Conservation (phyloP, 2,329 filamentous ascomycete genomes). For the Pseudogymnoascus sp. region DNA sequence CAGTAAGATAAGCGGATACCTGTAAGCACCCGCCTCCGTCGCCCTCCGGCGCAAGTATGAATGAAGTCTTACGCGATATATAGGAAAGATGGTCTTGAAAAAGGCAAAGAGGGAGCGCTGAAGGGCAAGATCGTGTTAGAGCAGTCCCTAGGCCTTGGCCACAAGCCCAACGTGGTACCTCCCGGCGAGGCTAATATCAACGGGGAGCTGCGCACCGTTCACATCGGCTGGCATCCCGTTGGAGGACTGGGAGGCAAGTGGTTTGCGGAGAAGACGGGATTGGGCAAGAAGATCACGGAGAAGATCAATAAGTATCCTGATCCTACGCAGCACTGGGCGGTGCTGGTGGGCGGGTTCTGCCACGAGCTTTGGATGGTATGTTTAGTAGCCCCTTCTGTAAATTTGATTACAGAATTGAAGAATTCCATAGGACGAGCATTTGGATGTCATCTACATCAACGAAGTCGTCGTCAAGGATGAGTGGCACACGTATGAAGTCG, state of each 20-base stretch:
- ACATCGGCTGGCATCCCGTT: constrained; percentile 53
- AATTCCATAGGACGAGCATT: constrained; percentile 40
- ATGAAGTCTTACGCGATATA: background rate
- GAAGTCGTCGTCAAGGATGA: constrained; percentile 38
- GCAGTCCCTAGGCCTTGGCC: constrained; percentile 38
- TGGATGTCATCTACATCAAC: constrained; percentile 52
- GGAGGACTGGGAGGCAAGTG: constrained; percentile 49
- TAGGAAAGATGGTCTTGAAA: constrained; percentile 6
- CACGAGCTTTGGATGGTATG: constrained; percentile 51
- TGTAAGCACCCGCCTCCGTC: background rate
- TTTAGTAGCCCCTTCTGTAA: constrained; percentile 26
- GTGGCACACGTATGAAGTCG: constrained; percentile 46
- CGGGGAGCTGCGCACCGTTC: constrained; percentile 36
- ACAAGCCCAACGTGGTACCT: constrained; percentile 39
- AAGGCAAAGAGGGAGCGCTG: constrained; percentile 27
- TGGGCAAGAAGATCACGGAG: constrained; percentile 50
- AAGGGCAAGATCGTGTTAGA: constrained; percentile 37
- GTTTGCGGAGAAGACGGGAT: constrained; percentile 48
- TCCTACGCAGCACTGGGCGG: constrained; percentile 54
- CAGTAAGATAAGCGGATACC: background rate
- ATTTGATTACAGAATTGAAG: background rate
- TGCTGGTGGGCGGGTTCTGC: constrained; percentile 47
- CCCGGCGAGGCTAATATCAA: constrained; percentile 32
- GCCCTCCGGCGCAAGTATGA: background rate
- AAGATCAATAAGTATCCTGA: constrained; percentile 49